phyloP scores from a whole-genome alignment of 2,329 filamentous ascomycete genomes.

The Grosmannia huntii region DNA sequence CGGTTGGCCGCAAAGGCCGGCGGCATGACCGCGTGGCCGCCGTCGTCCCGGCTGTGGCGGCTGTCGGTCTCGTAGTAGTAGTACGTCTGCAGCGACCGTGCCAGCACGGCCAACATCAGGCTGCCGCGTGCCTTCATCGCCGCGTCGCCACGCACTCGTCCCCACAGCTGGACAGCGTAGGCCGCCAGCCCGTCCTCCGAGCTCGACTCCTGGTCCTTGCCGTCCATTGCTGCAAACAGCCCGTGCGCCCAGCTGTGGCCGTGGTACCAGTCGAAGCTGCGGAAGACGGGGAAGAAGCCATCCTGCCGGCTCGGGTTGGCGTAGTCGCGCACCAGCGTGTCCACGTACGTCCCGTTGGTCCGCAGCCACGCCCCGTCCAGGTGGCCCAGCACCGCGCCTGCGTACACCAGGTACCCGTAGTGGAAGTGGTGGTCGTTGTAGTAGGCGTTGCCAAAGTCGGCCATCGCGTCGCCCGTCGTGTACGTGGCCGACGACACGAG shows the following conservation, averaged over 20 bases:
- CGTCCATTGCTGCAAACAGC: conserved; percentile 55
- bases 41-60: conserved; percentile 19
- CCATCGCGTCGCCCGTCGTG: conserved; percentile 50
- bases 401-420: conserved; percentile 81
- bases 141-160: conserved; percentile 57
- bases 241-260: conserved; percentile 91
- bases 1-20: conserved; percentile 70
- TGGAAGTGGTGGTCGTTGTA: conserved; percentile 70
- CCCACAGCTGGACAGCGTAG: conserved; percentile 93
- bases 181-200: conserved; percentile 82
- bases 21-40: conserved; percentile 56
- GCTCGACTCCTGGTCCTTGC: conserved; percentile 75
- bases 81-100: conserved; percentile 62
- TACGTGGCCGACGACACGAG: conserved; percentile 68
- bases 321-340: conserved; percentile 69
- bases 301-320: conserved; percentile 65
- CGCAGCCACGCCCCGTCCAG: conserved; percentile 63
- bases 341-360: conserved; percentile 66
- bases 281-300: conserved; percentile 65
- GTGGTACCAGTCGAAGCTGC: conserved; percentile 87
- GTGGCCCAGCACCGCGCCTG: conserved; percentile 70
- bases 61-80: conserved; percentile 43
- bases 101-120: conserved; percentile 69
- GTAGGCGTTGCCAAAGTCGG: conserved; percentile 82
- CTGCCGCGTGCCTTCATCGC: conserved; percentile 73